These are phyloP conservation scores for Plasmodium vivax DNA, from an alignment of 169 alveolate species.

Conservation along the genomic window DNA sequence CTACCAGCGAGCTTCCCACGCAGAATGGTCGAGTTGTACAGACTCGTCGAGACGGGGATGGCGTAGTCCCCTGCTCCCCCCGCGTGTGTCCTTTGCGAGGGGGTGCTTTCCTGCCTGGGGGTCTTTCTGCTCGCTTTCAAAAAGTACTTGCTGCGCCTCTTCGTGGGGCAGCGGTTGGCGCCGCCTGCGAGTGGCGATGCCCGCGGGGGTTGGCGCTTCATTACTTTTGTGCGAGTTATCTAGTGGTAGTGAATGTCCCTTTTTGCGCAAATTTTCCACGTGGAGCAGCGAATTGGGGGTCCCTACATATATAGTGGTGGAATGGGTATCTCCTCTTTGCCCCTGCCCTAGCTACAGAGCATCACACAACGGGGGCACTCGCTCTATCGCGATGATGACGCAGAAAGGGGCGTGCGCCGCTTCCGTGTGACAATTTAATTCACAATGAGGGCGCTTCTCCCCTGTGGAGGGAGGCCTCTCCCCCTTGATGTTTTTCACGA, in stretches of 20 bases:
- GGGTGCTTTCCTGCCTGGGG: background rate
- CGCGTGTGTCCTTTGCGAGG: background rate
- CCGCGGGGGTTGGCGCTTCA: background rate
- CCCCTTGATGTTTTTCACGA: background rate
- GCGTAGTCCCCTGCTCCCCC: background rate
- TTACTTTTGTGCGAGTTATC: background rate
- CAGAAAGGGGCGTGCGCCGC: background rate
- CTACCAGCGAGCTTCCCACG: background rate
- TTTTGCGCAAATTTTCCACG: background rate
- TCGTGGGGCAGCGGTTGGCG: background rate
- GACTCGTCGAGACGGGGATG: constrained; percentile 23
- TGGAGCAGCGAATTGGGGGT: background rate
- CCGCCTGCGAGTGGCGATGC: background rate
- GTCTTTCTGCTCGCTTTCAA: background rate
- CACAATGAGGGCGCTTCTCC: background rate
- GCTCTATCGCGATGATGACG: background rate
- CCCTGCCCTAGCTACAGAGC: background rate
- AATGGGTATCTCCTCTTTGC: background rate
- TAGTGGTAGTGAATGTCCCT: background rate
- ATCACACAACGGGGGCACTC: background rate
- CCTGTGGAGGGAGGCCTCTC: background rate
- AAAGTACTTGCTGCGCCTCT: constrained; percentile 44
- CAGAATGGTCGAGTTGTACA: background rate
- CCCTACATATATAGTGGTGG: background rate
- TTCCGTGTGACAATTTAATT: background rate